Evolutionary conservation across 352 stramenopile genomes (phyloP), one percentile per base, ranked within the genome.

Genomic region (Elongisporangium undulatum): DNA sequence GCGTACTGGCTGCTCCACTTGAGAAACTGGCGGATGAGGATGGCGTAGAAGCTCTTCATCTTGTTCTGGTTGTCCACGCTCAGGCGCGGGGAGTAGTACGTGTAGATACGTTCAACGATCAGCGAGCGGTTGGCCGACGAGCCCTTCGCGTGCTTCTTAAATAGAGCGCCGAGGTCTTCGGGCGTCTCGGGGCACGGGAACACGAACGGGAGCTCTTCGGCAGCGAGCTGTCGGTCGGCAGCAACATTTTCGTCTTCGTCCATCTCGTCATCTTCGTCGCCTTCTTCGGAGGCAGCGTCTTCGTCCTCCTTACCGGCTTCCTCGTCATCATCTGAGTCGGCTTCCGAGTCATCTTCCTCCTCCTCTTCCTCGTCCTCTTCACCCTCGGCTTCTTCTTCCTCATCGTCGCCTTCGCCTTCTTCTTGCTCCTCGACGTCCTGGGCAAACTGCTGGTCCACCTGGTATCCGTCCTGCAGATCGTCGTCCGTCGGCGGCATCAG

Each of bases 1-100:
- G 81, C 77, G 58, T 92, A 94, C 26, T 82, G 77, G 53, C 89
- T 84, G 9, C 82, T 95, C 52, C 95, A 94, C 59, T 90, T 85
- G 24, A 98, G 79, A 65, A 98, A 98, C 64, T 97, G 76, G 23
- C 89, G 90, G 50, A 98, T 68, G 50, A 99, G 79, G 3, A 99
- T 90, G 45, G 96, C 92, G 39, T 97, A 97, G 69, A 98, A 98
- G 59, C 96, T 97, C 78, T 98, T 96, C 90, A 99, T 98, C 49
- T 90, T 92, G 62, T 91, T 77, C 63, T 96, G 90, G 74, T 99
- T 99, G 24, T 93, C 88, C 52, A 93, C 90, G 62, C 95, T 95
- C 29, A 99, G 65, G 51, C 91, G 82, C n/a, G 96, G 85, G 23
- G 92, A 98, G 77, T 98, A 98, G 55, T 90, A 95, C 51, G 80